Conservation (phyloP, 2,329 filamentous ascomycete genomes). For the Stylonectria norvegica region DNA sequence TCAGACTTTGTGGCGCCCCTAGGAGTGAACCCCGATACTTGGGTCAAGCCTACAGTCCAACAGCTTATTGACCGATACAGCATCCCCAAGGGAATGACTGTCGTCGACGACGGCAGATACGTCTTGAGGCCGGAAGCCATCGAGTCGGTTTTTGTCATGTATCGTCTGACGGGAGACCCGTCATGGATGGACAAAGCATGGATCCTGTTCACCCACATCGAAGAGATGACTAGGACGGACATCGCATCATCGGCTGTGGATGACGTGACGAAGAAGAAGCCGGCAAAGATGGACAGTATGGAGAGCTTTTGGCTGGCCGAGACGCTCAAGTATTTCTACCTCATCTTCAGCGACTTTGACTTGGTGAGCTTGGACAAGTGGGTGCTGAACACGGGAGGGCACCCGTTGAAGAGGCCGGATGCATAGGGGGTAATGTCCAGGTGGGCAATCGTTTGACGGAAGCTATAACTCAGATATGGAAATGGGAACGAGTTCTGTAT, state of each 20-base stretch:
- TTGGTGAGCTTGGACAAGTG: slow-evolving; percentile 59
- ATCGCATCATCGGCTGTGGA: slow-evolving; percentile 63
- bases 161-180: slow-evolving; percentile 65
- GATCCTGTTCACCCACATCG: slow-evolving; percentile 67
- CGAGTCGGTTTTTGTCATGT: slow-evolving; percentile 77
- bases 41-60: slow-evolving; percentile 24
- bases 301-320: slow-evolving; percentile 74
- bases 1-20: slow-evolving; percentile 22
- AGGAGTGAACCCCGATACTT: slow-evolving; percentile 15
- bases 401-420: slow-evolving; percentile 39
- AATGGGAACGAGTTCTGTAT: too few relatives aligned
- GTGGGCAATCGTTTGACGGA: too few relatives aligned
- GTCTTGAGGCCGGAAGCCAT: slow-evolving; percentile 73
- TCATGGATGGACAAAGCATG: slow-evolving; percentile 67
- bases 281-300: slow-evolving; percentile 56
- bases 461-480: too few relatives aligned
- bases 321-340: slow-evolving; percentile 65
- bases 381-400: slow-evolving; percentile 58
- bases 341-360: slow-evolving; percentile 58
- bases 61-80: slow-evolving; percentile 23
- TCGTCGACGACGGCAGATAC: slow-evolving; percentile 56
- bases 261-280: slow-evolving; percentile 50
- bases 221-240: slow-evolving; percentile 57
- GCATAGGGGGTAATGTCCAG: slow-evolving; percentile 15
- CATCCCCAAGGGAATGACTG: slow-evolving; percentile 53